Base-by-base conservation (phyloP, 2,329 filamentous ascomycete genomes). In the Allantophomopsis lycopodina region DNA sequence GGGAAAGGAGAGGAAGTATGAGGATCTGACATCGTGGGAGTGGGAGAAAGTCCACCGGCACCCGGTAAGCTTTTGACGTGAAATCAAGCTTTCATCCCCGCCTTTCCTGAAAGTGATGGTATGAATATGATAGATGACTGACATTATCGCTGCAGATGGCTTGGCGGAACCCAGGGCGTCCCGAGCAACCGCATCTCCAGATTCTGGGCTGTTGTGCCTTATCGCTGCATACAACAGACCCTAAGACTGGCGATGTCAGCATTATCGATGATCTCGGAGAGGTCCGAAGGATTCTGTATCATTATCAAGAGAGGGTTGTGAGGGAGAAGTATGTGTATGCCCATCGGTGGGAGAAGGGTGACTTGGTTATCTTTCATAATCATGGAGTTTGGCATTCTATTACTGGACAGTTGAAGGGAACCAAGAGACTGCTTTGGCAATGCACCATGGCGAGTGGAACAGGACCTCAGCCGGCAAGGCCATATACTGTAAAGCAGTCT, bases 331-430 rank as follows among this genome's bases (percentile, higher is more conserved):
- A 55, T 37, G 50, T 58, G 2, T 59, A 57, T 42, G 52, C 55
- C 1, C 51, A 56, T 45, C 40, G 42, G 1, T 58, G 50, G 48
- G 42, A 47, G 10, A 49, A 53, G 30, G 55, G 54, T 8, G 53
- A 55, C 38, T 38, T 56, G 11, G 53, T 56, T 1, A 51, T 57
- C 16, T 55, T 55, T 38, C 53, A 57, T 42, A 58, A 58, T 40
- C 45, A 51, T 31, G 55, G 55, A 1, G 55, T 56, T 6, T 48
- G 50, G 50, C 56, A 58, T 39, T 51, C 46, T 31, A 56, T 58
- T 36, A 34, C 32, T 8, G 32, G 32, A 6, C 32, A 34, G 13
- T 12, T 34, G 6, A 18, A 18, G 14, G 32, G 16, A 3, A 18
- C 32, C 14, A 34, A 14, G 12, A 34, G 32, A 12, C 16, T 34